Base-by-base conservation (phyloP, 441 rosid species). In the Gossypium davidsonii region DNA sequence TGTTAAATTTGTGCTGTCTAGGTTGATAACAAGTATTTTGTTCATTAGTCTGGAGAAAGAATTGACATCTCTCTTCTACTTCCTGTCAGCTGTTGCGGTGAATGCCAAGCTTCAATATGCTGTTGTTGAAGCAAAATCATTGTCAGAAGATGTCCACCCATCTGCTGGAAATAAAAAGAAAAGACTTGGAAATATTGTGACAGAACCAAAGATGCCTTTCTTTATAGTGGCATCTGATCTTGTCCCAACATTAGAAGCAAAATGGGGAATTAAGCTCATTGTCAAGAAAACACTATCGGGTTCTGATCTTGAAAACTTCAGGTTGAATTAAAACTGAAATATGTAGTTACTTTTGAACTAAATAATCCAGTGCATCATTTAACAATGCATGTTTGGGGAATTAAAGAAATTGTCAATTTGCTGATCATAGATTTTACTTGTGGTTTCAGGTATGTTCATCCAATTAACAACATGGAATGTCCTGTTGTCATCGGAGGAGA, bases 401-500 rank as follows among this genome's bases (percentile, higher is more conserved):
- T 46, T 71, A 17, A 49, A 25, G 65, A 56, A 26, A 67, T 77
- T 21, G 9, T 77, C 61, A 49, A 61, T 74, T 8, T 72, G 31
- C 77, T 79, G 17, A 77, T 61, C 61, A 74, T 73, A 57, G 44
- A 55, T 76, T 61, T 70, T 69, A 26, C 14, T 71, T 73, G 52
- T 85, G 81, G 63, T 84, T 86, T 77, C 88, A 95, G 99, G 82
- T 95, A 95, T 83, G 53, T 81, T 62, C 99, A 92, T 85, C 97
- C 98, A 61, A 71, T 89, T 72, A 86, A 91, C 78, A 82, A 79
- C 79, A 85, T 80, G 70, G 91, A 90, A 70, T 95, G 98, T 84
- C 91, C 91, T 49, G 96, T 92, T 73, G 91, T 95, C 70, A 76
- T 91, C 48, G 99, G 97, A 70, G 98, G 98, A 78, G 99, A 91